phyloP scores from a whole-genome alignment of 78 protist genomes.

The Planoprotostelium fungivorum region DNA sequence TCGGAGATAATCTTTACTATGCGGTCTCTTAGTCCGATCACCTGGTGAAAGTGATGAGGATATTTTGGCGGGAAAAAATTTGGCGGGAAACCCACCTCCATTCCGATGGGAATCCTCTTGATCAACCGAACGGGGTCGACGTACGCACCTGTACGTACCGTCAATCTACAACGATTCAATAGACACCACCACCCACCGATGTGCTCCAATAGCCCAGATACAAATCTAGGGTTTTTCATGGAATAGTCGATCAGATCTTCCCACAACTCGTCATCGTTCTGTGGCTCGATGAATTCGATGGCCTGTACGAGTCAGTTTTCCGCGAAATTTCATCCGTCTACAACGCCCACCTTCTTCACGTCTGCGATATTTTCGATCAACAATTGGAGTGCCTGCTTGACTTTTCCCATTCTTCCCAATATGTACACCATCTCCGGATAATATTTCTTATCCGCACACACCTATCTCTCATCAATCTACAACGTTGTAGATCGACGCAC shows the following conservation, averaged over 20 bases:
- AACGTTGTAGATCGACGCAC: too few species aligned
- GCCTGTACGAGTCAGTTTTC: slow-evolving; percentile 36
- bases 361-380: slow-evolving; percentile 66
- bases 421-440: slow-evolving; percentile 77
- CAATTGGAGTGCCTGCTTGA: slow-evolving; percentile 74
- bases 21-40: slow-evolving; percentile 57
- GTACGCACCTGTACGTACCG: too few species aligned
- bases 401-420: slow-evolving; percentile 76
- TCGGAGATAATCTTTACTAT: slow-evolving; percentile 76
- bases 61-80: too few species aligned
- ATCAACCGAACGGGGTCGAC: slow-evolving; percentile 76
- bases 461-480: background rate
- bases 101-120: slow-evolving; percentile 46
- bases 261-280: slow-evolving; percentile 85
- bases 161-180: background rate
- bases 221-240: slow-evolving; percentile 56
- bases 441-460: slow-evolving; percentile 52
- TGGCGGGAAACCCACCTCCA: slow-evolving; percentile 19
- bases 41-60: background rate
- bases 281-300: slow-evolving; percentile 73
- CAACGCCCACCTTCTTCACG: slow-evolving; percentile 20
- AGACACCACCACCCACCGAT: slow-evolving; percentile 27
- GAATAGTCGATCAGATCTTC: slow-evolving; percentile 73
- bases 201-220: slow-evolving; percentile 58
- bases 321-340: background rate